A percentile compares a stretch with the other conserved stretches of the same genome.
phyloP scores from a whole-genome alignment of 2,329 filamentous ascomycete genomes.

The Arthroderma sp. region DNA sequence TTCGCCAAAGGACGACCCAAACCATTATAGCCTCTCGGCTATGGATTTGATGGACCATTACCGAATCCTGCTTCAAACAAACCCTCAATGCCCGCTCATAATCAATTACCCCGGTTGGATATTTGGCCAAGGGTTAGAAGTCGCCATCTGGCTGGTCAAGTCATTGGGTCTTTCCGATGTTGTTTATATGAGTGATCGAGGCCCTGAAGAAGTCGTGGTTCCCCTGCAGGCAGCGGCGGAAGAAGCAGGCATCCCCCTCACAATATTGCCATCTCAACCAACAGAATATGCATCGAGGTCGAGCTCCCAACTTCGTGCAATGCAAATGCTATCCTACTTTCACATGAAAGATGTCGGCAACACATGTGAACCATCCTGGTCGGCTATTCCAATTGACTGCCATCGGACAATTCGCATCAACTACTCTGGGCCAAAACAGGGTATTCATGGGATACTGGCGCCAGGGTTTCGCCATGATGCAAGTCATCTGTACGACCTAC shows the following conservation, averaged over 20 bases:
- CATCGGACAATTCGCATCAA: conserved; percentile 36
- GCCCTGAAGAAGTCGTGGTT: conserved; percentile 30
- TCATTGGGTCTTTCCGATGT: conserved; percentile 38
- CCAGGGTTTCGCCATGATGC: conserved; percentile 38
- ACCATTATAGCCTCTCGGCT: conserved; percentile 41
- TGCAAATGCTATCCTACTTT: conserved; percentile 51
- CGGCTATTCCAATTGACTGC: conserved; percentile 31
- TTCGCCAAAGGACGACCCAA: conserved; percentile 43
- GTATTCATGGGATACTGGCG: conserved; percentile 39
- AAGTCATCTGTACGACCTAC: conserved; percentile 35
- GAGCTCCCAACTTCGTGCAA: conserved; percentile 39
- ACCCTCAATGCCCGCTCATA: conserved; percentile 37
- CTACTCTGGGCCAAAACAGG: conserved; percentile 32
- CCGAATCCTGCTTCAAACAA: conserved; percentile 25
- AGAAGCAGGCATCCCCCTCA: conserved; percentile 23
- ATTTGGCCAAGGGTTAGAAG: conserved; percentile 38
- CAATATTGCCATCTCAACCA: conserved; percentile 34
- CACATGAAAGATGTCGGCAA: conserved; percentile 27
- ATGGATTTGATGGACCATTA: conserved; percentile 41
- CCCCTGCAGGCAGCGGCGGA: conserved; percentile 29
- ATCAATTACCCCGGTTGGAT: conserved; percentile 47
- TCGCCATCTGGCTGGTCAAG: conserved; percentile 35
- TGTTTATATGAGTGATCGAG: conserved; percentile 40
- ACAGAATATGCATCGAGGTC: conserved; percentile 33
- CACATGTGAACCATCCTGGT: conserved; percentile 28